phyloP scores from a whole-genome alignment of 441 rosid species.

The Eruca vesicaria region DNA sequence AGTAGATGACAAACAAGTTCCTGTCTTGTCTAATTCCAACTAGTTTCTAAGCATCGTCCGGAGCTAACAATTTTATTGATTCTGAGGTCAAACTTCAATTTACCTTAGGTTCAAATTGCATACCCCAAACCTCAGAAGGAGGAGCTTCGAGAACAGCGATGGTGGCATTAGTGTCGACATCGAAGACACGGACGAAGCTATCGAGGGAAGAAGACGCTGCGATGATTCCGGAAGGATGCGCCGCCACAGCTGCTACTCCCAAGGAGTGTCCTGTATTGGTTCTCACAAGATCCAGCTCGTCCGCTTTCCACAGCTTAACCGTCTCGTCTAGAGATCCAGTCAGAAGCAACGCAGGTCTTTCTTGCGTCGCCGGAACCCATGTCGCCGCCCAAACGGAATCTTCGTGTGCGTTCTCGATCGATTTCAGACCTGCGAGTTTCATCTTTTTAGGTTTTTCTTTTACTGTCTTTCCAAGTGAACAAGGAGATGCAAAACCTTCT shows the following conservation, averaged over 20 bases:
- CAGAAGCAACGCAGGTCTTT: constrained; percentile 63
- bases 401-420: constrained; percentile 80
- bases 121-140: constrained; percentile 95
- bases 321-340: constrained; percentile 97
- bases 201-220: constrained; percentile 92
- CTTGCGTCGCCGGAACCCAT: constrained; percentile 79
- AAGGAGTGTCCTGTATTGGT: constrained; percentile 91
- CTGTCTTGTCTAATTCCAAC: no score
- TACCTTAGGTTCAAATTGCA: constrained; percentile 90
- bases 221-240: constrained; percentile 91
- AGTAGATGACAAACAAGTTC: not conserved
- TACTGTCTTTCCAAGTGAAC: constrained; percentile 10
- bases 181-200: constrained; percentile 90
- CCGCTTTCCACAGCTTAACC: constrained; percentile 81
- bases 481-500: not conserved
- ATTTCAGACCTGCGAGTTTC: constrained; percentile 89
- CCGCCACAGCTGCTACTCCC: constrained; percentile 91
- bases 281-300: constrained; percentile 69
- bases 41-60: no score
- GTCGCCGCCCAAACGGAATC: constrained; percentile 92
- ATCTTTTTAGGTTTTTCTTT: constrained; percentile 31
- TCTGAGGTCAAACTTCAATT: no score
- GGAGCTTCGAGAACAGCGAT: constrained; percentile 93
- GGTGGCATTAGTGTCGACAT: constrained; percentile 82
- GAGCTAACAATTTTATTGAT: no score